These are phyloP conservation scores for Lachancea waltii DNA, from an alignment of 805 yeast species.

Conservation along the genomic window DNA sequence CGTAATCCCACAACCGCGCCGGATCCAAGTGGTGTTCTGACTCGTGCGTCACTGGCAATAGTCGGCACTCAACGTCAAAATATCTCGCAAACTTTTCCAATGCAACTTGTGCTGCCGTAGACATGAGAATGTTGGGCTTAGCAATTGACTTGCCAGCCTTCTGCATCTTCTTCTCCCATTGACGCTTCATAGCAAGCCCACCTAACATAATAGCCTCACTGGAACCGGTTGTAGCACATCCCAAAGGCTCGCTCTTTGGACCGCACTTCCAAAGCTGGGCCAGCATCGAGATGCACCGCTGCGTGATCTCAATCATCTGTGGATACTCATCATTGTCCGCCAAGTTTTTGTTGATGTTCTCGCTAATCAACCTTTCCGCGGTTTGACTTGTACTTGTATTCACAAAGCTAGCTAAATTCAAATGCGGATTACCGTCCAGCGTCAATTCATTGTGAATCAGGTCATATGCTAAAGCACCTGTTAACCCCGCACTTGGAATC, in stretches of 20 bases:
- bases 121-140: constrained; percentile 85
- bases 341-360: constrained; percentile 76
- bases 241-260: constrained; percentile 44
- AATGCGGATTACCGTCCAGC: constrained; percentile 76
- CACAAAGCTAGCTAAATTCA: constrained; percentile 86
- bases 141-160: constrained; percentile 51
- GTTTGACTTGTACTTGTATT: constrained; percentile 60
- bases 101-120: constrained; percentile 89
- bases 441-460: constrained; percentile 66
- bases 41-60: constrained; percentile 57
- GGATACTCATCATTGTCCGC: constrained; percentile 96
- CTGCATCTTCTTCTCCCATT: constrained; percentile 68
- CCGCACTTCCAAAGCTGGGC: constrained; percentile 80
- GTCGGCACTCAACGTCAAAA: constrained; percentile 82
- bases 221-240: constrained; percentile 91
- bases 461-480: constrained; percentile 48
- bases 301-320: constrained; percentile 67
- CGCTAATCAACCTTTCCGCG: constrained; percentile 49
- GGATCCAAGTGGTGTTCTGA: constrained; percentile 62
- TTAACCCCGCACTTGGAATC: constrained; percentile 53
- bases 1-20: constrained; percentile 48
- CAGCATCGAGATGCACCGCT: constrained; percentile 75
- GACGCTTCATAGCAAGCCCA: constrained; percentile 85
- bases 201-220: constrained; percentile 92
- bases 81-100: constrained; percentile 90